Evolutionary conservation across 208 protist genomes (phyloP).

Genomic region (Acanthamoeba culbertsoni): DNA sequence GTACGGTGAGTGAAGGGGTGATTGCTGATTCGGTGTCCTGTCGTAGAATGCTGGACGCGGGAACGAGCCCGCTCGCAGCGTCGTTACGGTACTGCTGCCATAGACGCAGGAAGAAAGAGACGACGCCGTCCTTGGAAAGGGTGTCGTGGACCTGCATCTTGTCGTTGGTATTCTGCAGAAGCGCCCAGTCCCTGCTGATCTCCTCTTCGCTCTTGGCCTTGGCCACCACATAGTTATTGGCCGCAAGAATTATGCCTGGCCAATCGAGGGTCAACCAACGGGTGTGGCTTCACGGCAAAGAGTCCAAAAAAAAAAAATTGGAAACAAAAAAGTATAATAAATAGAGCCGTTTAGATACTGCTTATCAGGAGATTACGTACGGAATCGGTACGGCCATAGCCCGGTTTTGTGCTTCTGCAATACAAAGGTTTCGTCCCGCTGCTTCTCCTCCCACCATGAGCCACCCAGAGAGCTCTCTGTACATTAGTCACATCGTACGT

Average conservation of each 20-base stretch:
- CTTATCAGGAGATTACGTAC: neutral
- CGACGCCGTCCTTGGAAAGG: slow-evolving; percentile 32
- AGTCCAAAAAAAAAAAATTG: neutral
- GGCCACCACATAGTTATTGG: slow-evolving; percentile 50
- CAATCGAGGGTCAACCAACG: neutral
- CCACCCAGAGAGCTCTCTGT: slow-evolving; percentile 28
- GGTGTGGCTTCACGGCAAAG: neutral
- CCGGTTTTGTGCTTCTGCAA: slow-evolving; percentile 51
- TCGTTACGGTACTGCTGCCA: slow-evolving; percentile 54
- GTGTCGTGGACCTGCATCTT: slow-evolving; percentile 36
- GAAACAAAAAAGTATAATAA: neutral
- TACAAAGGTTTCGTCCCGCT: slow-evolving; percentile 47
- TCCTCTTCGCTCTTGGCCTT: slow-evolving; percentile 52
- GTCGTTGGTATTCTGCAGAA: slow-evolving; percentile 27
- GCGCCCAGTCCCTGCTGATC: slow-evolving; percentile 14
- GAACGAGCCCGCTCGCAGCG: neutral
- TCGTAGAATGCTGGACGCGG: neutral
- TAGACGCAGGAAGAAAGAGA: slow-evolving; percentile 54
- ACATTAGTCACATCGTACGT: too few relatives aligned
- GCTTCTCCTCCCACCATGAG: slow-evolving; percentile 55
- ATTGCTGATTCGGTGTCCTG: neutral
- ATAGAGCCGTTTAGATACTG: too few relatives aligned
- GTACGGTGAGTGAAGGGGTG: neutral
- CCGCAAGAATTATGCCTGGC: neutral
- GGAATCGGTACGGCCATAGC: slow-evolving; percentile 40